These are phyloP conservation scores for Chlorella sp. DNA, from an alignment of 139 green algal species.

Conservation along the genomic window DNA sequence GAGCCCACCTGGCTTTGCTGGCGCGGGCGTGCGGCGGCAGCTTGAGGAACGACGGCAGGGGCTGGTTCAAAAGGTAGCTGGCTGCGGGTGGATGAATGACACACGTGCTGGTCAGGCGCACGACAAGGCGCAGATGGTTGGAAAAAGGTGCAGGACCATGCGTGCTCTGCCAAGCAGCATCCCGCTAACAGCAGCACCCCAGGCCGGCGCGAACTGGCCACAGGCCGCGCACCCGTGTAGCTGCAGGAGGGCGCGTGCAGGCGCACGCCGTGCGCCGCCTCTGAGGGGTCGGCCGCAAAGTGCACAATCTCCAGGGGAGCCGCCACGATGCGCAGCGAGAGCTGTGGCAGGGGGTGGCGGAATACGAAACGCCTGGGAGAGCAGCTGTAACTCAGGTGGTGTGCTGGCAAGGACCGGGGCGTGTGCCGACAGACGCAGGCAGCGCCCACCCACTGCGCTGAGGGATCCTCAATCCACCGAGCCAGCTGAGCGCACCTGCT, in stretches of 20 bases:
- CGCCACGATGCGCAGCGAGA: constrained; percentile 33
- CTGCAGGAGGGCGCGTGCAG: constrained; percentile 12
- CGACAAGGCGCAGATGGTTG: too few species aligned
- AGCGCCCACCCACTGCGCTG: background rate
- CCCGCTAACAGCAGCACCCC: too few species aligned
- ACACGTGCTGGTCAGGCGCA: too few species aligned
- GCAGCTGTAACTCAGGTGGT: background rate
- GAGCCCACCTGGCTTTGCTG: background rate
- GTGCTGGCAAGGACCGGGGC: background rate
- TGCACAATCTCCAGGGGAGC: constrained; percentile 48
- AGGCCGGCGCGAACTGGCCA: too few species aligned
- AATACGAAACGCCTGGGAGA: too few species aligned
- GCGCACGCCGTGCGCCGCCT: constrained; percentile 42
- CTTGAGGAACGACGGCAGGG: constrained; percentile 29
- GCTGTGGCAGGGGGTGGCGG: background rate
- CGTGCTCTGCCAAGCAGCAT: too few species aligned
- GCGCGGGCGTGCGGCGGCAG: constrained; percentile 20
- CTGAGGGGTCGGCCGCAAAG: constrained; percentile 45
- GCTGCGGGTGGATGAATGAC: background rate
- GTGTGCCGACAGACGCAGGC: background rate
- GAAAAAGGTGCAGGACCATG: too few species aligned
- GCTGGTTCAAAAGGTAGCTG: constrained; percentile 48
- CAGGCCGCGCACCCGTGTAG: constrained; percentile 14
- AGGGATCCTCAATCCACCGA: background rate
- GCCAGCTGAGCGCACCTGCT: background rate